These are phyloP conservation scores for Fraxinus latifolia DNA, from an alignment of 305 asterid genomes.

Conservation along the genomic window DNA sequence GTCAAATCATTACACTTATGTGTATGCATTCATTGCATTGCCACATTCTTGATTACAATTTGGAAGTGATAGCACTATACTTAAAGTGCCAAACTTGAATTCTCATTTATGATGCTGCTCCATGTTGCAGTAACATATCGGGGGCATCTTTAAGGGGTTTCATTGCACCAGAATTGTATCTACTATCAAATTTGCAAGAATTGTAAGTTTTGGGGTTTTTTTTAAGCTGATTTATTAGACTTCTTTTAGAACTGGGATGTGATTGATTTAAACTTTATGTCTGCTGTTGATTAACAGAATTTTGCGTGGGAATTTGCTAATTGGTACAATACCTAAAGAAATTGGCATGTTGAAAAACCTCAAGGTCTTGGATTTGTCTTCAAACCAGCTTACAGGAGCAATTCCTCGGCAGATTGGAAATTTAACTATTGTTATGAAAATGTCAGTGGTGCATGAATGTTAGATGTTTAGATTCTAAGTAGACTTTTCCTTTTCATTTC, in stretches of 20 bases:
- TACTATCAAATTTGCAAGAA: conserved; percentile 65
- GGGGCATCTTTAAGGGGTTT: conserved; percentile 78
- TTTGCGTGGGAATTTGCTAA: conserved; percentile 70
- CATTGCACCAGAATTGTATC: conserved; percentile 63
- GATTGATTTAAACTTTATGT: not conserved
- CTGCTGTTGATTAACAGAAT: conserved; percentile 39
- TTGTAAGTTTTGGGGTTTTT: conserved; percentile 42
- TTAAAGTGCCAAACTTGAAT: not conserved
- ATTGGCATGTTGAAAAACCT: conserved; percentile 71
- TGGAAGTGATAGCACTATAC: not conserved
- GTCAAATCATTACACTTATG: not conserved
- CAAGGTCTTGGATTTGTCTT: conserved; percentile 75
- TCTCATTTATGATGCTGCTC: conserved; percentile 18
- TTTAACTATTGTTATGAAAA: conserved; percentile 50
- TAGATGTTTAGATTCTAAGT: conserved; percentile 10
- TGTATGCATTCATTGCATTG: not conserved
- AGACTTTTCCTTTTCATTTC: conserved; percentile 8
- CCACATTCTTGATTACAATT: not conserved
- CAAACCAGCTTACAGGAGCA: conserved; percentile 72
- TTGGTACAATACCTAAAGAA: conserved; percentile 84
- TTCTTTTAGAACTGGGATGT: not conserved
- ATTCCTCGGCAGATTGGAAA: conserved; percentile 86
- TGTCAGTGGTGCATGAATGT: conserved; percentile 49
- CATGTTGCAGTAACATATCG: conserved; percentile 70
- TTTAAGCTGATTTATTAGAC: not conserved